These are phyloP conservation scores for Pseudonectria foliicola DNA, from an alignment of 2,329 filamentous ascomycete species.

Conservation along the genomic window DNA sequence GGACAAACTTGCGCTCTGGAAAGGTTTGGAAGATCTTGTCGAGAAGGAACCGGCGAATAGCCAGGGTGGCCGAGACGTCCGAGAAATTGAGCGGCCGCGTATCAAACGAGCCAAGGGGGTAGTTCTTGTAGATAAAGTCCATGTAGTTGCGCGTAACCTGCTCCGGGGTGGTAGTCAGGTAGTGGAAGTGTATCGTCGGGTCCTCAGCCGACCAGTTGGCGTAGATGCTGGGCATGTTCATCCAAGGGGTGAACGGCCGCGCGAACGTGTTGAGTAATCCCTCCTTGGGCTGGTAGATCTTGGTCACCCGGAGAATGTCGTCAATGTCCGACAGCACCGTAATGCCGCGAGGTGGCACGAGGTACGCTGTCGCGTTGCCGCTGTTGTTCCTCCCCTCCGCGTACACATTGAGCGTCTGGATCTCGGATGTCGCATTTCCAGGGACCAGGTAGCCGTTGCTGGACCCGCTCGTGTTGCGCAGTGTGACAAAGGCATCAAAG, in stretches of 20 bases:
- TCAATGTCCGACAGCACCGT: conserved; percentile 74
- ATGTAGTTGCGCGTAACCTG: conserved; percentile 73
- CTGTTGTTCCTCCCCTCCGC: conserved; percentile 53
- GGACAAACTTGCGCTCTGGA: conserved; percentile 66
- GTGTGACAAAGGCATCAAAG: conserved; percentile 63
- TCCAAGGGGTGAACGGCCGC: conserved; percentile 61
- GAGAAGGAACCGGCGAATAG: conserved; percentile 63
- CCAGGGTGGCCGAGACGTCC: conserved; percentile 64
- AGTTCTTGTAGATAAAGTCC: conserved; percentile 72
- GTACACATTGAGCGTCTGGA: conserved; percentile 64
- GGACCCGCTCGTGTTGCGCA: conserved; percentile 49
- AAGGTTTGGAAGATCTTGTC: conserved; percentile 69
- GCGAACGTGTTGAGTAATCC: conserved; percentile 73
- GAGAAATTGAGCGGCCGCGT: conserved; percentile 73
- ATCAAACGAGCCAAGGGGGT: conserved; percentile 71
- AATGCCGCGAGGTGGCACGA: conserved; percentile 62
- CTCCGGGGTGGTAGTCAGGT: conserved; percentile 73
- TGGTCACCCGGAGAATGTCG: conserved; percentile 72
- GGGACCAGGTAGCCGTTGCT: conserved; percentile 43
- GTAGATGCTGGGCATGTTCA: conserved; percentile 75
- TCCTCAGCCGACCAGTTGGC: conserved; percentile 65
- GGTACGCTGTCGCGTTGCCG: conserved; percentile 70
- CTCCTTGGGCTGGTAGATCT: conserved; percentile 69
- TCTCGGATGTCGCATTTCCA: conserved; percentile 56
- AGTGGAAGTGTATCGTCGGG: conserved; percentile 69